phyloP scores from a whole-genome alignment of 306 rosid genomes.

The Dryas alaskensis region DNA sequence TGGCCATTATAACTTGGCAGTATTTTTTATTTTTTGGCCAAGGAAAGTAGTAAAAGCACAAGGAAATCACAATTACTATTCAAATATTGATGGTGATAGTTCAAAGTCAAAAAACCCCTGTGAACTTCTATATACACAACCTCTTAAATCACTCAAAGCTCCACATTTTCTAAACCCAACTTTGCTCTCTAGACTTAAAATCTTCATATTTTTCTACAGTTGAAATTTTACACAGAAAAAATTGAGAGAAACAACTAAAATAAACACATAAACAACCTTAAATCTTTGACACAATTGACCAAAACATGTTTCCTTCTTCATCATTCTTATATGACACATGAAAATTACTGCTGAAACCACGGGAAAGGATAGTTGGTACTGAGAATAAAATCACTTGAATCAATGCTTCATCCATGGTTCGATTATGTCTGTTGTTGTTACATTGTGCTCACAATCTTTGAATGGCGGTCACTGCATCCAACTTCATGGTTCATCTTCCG shows the following conservation, averaged over 20 bases:
- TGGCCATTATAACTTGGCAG: too few species aligned
- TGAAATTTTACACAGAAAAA: constrained; percentile 32
- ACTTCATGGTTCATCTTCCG: constrained; percentile 58
- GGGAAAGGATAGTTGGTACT: not conserved
- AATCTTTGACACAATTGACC: constrained; percentile 31
- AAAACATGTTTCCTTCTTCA: constrained; percentile 1
- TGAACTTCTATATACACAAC: not conserved
- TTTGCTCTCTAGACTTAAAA: constrained; percentile 42
- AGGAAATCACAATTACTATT: constrained; percentile 4
- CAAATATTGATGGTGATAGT: constrained; percentile 3
- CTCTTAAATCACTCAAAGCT: constrained; percentile 16
- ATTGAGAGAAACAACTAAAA: constrained; percentile 33
- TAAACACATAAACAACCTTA: constrained; percentile 28
- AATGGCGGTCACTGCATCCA: constrained; percentile 12
- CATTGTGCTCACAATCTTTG: not conserved
- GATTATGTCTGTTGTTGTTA: not conserved
- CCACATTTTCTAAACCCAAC: constrained; percentile 34
- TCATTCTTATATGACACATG: not conserved
- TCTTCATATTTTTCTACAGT: constrained; percentile 47
- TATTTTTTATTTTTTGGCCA: too few species aligned
- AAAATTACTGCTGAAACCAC: constrained; percentile 5
- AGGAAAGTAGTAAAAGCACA: not conserved
- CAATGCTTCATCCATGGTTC: constrained; percentile 21
- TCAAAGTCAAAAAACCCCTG: not conserved
- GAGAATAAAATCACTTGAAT: not conserved